Evolutionary conservation across 352 stramenopile species (phyloP).

Genomic region (Globisporangium iwayamae): DNA sequence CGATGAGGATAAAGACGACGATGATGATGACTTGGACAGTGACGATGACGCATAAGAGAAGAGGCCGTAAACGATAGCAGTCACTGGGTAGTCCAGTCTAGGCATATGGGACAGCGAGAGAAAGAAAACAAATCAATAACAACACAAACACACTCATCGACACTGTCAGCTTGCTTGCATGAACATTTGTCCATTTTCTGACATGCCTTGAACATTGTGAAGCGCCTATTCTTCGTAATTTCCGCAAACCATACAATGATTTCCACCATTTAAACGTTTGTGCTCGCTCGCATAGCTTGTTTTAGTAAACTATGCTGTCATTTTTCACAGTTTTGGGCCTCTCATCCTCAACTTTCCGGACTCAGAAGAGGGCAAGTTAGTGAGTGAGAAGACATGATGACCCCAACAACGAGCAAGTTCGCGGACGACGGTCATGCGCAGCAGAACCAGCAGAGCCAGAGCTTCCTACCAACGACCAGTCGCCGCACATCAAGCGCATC

Average conservation of each 20-base stretch:
- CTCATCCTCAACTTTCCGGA: not conserved
- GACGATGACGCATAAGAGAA: slow-evolving; percentile 11
- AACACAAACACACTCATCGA: not conserved
- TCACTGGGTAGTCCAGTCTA: not conserved
- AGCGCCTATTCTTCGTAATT: no score
- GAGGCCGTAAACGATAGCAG: not conserved
- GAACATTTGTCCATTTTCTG: no score
- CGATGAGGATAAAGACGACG: slow-evolving; percentile 16
- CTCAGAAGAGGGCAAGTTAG: not conserved
- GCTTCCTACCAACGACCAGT: slow-evolving; percentile 23
- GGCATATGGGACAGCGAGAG: not conserved
- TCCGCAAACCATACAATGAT: no score
- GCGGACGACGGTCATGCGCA: not conserved
- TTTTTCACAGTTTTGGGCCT: not conserved
- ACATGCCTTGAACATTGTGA: no score
- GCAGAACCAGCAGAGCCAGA: slow-evolving; percentile 8
- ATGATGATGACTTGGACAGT: slow-evolving; percentile 16
- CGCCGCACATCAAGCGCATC: slow-evolving; percentile 8
- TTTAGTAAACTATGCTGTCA: no score
- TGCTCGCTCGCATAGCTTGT: no score
- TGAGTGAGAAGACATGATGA: slow-evolving; percentile 8
- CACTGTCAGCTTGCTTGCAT: no score
- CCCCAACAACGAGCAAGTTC: not conserved
- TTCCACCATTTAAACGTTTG: no score
- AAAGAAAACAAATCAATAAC: not conserved